These are phyloP conservation scores for Antarctomyces pellizariae DNA, from an alignment of 495 filamentous ascomycete genomes.

Conservation along the genomic window DNA sequence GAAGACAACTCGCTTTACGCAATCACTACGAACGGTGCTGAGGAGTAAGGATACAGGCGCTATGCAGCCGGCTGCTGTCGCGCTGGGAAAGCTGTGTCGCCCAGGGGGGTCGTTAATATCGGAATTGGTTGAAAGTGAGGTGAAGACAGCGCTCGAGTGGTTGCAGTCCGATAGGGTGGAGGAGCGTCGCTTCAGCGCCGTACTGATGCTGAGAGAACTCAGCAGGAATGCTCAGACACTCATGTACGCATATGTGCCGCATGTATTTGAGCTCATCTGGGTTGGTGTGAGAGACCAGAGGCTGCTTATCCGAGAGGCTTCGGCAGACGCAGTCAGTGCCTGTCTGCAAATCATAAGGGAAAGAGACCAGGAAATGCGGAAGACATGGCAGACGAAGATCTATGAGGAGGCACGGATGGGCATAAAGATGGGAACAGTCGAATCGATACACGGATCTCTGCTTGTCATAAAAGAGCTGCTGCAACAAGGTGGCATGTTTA, in stretches of 20 bases:
- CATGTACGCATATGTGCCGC: constrained; percentile 73
- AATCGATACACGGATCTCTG: constrained; percentile 77
- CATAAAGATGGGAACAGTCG: constrained; percentile 53
- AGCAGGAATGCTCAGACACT: constrained; percentile 78
- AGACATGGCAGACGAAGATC: constrained; percentile 69
- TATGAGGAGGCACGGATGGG: constrained; percentile 60
- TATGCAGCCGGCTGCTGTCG: constrained; percentile 68
- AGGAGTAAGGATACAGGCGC: constrained; percentile 71
- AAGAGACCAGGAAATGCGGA: constrained; percentile 62
- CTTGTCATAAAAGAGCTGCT: constrained; percentile 79
- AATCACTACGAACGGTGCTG: constrained; percentile 67
- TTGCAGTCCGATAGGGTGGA: constrained; percentile 88
- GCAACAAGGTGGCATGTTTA: constrained; percentile 90
- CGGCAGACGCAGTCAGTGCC: constrained; percentile 71
- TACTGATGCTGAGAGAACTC: constrained; percentile 72
- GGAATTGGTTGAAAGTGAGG: constrained; percentile 88
- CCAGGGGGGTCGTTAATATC: constrained; percentile 88
- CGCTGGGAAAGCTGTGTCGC: constrained; percentile 68
- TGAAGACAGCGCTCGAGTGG: constrained; percentile 86
- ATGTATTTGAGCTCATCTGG: constrained; percentile 88
- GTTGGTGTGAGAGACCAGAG: constrained; percentile 75
- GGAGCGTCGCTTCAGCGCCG: constrained; percentile 73
- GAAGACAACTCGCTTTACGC: constrained; percentile 82
- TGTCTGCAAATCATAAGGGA: constrained; percentile 87
- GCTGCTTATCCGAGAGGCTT: constrained; percentile 73